phyloP scores from a whole-genome alignment of 306 rosid genomes.

The Cucumis cinereus region DNA sequence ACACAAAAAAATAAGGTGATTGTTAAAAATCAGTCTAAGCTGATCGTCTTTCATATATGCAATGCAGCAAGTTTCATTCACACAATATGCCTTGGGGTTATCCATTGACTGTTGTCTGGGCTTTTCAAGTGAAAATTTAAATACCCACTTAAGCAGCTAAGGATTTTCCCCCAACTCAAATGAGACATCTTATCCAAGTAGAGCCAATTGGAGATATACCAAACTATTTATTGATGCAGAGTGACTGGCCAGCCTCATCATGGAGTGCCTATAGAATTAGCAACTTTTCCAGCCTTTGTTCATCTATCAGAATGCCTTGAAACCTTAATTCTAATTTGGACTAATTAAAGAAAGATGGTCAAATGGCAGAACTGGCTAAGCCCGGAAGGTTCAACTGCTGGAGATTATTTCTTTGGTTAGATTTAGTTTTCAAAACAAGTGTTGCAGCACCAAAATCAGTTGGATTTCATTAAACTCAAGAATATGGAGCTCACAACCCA shows the following conservation, averaged over 20 bases:
- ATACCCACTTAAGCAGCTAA: neutral
- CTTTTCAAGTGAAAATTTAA: neutral
- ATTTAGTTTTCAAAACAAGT: neutral
- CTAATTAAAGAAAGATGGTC: neutral
- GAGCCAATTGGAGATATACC: neutral
- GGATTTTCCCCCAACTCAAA: neutral
- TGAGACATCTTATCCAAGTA: neutral
- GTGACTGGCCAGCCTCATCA: neutral
- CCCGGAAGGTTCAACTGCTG: neutral
- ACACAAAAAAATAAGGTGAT: slow-evolving; percentile 25
- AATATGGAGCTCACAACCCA: neutral
- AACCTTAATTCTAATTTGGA: neutral
- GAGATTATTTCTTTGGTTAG: neutral
- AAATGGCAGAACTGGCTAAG: neutral
- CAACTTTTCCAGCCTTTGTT: neutral
- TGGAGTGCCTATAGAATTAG: neutral
- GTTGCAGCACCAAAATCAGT: neutral
- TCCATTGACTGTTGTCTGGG: neutral
- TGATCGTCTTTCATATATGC: neutral
- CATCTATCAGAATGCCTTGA: neutral
- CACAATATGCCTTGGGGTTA: slow-evolving; percentile 6
- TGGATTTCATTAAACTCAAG: neutral
- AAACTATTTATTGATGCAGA: neutral
- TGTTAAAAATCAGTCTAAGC: slow-evolving; percentile 16
- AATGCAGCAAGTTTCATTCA: slow-evolving; percentile 14